Evolutionary conservation across 345 rosid species (phyloP).

Genomic region (Gossypium sturtianum): DNA sequence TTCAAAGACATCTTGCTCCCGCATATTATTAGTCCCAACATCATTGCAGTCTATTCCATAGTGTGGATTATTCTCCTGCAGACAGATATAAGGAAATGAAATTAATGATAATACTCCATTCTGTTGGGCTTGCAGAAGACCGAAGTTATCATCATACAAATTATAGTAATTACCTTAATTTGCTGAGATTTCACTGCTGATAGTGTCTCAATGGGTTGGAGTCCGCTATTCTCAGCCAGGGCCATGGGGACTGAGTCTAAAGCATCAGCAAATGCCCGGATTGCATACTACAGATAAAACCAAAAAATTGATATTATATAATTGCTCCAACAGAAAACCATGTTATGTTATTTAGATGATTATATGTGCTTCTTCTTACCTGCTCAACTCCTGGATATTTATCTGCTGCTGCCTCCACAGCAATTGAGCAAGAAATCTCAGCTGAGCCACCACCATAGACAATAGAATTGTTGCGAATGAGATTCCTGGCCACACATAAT

Average conservation of each 20-base stretch:
- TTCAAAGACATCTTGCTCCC: slow-evolving; percentile 84
- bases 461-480: slow-evolving; percentile 85
- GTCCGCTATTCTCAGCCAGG: slow-evolving; percentile 95
- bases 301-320: neutral
- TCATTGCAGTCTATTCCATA: slow-evolving; percentile 93
- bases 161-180: slow-evolving; percentile 47
- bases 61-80: slow-evolving; percentile 76
- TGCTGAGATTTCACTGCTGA: slow-evolving; percentile 95
- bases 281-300: slow-evolving; percentile 64
- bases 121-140: neutral
- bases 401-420: slow-evolving; percentile 92
- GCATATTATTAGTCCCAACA: slow-evolving; percentile 91
- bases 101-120: neutral
- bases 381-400: slow-evolving; percentile 92
- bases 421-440: slow-evolving; percentile 87
- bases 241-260: slow-evolving; percentile 88
- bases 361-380: slow-evolving; percentile 27
- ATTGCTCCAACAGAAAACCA: neutral
- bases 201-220: slow-evolving; percentile 89
- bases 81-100: neutral
- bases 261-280: slow-evolving; percentile 91
- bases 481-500: slow-evolving; percentile 88
- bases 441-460: slow-evolving; percentile 98
- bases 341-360: neutral
- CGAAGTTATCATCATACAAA: neutral